Percentiles rank a stretch among this genome's conserved stretches.
These are phyloP conservation scores for Leptographium radiaticola DNA, from an alignment of 2,329 filamentous ascomycete genomes.

Conservation along the genomic window DNA sequence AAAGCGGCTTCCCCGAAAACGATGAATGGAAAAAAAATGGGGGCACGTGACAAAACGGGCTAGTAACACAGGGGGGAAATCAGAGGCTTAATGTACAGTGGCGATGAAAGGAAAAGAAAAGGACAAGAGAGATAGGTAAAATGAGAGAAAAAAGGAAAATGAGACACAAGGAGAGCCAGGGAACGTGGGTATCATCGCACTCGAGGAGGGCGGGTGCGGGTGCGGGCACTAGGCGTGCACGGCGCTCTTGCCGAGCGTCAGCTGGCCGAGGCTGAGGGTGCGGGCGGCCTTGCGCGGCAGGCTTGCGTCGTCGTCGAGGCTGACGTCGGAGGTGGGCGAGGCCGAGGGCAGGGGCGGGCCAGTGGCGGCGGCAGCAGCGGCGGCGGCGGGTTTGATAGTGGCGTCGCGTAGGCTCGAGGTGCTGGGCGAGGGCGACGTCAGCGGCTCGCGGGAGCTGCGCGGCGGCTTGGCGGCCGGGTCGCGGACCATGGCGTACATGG, in stretches of 20 bases:
- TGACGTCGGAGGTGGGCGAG: conserved; percentile 20
- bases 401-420: conserved; percentile 3
- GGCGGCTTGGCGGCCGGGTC: conserved; percentile 20
- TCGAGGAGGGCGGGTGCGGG: neutral
- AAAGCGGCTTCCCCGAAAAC: too few relatives aligned
- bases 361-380: conserved; percentile 2
- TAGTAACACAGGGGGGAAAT: too few relatives aligned
- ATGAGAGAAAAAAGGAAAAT: too few relatives aligned
- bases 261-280: conserved; percentile 50
- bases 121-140: too few relatives aligned
- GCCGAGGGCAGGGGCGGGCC: conserved; percentile 7
- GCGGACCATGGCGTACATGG: conserved; percentile 24
- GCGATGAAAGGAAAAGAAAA: too few relatives aligned
- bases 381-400: conserved; percentile 5
- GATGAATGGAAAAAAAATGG: too few relatives aligned
- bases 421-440: conserved; percentile 5
- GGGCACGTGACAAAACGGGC: too few relatives aligned
- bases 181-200: neutral
- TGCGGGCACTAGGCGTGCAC: conserved; percentile 2
- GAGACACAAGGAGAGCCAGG: neutral
- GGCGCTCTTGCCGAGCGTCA: conserved; percentile 26
- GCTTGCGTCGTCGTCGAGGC: conserved; percentile 17
- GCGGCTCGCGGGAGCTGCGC: conserved; percentile 16
- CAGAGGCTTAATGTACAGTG: too few relatives aligned
- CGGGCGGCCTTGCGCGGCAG: conserved; percentile 41